Conservation (phyloP, 1,139 yeast genomes). For the Yamadazyma sp. region DNA sequence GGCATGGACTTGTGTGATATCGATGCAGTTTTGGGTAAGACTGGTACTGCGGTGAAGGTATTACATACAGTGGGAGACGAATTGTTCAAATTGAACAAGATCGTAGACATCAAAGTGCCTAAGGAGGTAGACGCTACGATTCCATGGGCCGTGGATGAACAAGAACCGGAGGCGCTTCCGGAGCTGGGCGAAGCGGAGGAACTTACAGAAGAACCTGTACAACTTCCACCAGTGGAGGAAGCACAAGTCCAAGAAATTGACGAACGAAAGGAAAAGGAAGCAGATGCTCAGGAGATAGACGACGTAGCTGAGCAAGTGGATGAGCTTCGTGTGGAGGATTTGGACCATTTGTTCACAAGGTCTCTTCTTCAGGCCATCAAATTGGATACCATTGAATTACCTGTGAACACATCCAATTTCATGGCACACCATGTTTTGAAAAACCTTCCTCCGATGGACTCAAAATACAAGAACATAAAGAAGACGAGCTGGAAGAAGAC, state of each 20-base stretch:
- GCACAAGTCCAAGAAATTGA: constrained; percentile 1
- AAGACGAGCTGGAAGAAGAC: constrained; percentile 89
- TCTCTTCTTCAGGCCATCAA: constrained; percentile 70
- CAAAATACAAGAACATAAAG: constrained; percentile 64
- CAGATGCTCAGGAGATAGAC: constrained; percentile 7
- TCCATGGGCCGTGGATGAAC: constrained; percentile 15
- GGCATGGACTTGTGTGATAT: constrained; percentile 48
- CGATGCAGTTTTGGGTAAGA: constrained; percentile 48
- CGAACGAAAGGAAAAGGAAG: too few relatives aligned
- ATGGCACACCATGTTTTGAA: constrained; percentile 68
- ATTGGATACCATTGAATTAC: constrained; percentile 54
- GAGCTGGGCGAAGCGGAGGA: constrained; percentile 4
- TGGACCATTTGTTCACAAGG: constrained; percentile 74
- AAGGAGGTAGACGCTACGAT: constrained; percentile 25
- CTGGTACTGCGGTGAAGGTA: constrained; percentile 69
- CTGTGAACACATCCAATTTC: constrained; percentile 70
- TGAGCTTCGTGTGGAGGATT: constrained; percentile 56
- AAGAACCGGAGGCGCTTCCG: not conserved
- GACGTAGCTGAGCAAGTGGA: constrained; percentile 4
- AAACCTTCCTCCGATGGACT: constrained; percentile 63
- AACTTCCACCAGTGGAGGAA: constrained; percentile 12
- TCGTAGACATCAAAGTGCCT: constrained; percentile 44
- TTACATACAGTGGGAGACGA: constrained; percentile 58
- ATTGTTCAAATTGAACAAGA: constrained; percentile 46
- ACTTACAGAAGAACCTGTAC: constrained; percentile 5